phyloP scores from a whole-genome alignment of 2,329 filamentous ascomycete genomes.

The Leptographium wingfieldii region DNA sequence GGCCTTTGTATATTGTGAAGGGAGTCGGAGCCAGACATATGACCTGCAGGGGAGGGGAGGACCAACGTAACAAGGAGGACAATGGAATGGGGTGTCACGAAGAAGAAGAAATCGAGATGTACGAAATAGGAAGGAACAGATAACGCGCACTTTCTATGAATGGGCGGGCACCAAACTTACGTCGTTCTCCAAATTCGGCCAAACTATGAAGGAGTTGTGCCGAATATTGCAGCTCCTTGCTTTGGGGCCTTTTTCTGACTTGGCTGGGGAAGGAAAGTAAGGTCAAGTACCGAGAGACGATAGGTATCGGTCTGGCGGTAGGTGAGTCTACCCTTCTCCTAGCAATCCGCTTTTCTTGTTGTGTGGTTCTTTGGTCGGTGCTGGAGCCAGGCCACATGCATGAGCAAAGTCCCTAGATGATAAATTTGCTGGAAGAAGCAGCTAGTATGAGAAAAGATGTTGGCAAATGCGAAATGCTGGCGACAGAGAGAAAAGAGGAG shows the following conservation, averaged over 20 bases:
- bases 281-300: neutral
- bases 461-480: neutral
- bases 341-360: neutral
- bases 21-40: neutral
- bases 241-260: neutral
- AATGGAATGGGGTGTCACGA: neutral
- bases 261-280: neutral
- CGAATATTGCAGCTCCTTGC: neutral
- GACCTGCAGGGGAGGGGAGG: neutral
- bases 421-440: no score
- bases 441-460: neutral
- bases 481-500: neutral
- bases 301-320: neutral
- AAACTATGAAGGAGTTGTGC: neutral
- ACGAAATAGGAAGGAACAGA: slow-evolving; percentile 2
- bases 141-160: neutral
- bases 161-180: neutral
- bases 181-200: neutral
- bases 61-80: neutral
- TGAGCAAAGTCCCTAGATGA: neutral
- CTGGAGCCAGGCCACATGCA: neutral
- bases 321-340: neutral
- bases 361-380: neutral
- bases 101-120: neutral
- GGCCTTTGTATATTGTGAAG: neutral